Percentiles rank a stretch among this genome's conserved stretches.
phyloP scores from a whole-genome alignment of 179 eudicot species.

The Silene noctiflora region DNA sequence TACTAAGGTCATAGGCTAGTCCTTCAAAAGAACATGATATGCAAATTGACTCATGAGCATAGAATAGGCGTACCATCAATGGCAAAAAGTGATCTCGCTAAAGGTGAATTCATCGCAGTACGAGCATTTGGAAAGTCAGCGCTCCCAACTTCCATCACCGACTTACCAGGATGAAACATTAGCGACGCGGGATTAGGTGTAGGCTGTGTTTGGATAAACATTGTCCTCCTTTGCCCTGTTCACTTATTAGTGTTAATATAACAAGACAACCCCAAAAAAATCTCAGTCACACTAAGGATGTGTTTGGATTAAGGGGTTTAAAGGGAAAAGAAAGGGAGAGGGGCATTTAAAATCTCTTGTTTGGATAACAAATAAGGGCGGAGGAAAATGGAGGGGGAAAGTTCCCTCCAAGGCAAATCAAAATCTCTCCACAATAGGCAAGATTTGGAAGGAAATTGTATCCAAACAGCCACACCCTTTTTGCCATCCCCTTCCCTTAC shows the following conservation, averaged over 20 bases:
- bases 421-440: too few relatives aligned
- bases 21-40: too few relatives aligned
- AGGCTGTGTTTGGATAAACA: constrained; percentile 90
- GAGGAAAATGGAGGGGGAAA: too few relatives aligned
- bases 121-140: constrained; percentile 92
- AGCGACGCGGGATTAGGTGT: constrained; percentile 90
- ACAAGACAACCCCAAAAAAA: neutral
- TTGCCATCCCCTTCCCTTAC: too few relatives aligned
- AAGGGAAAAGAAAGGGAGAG: too few relatives aligned
- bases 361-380: too few relatives aligned
- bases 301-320: too few relatives aligned
- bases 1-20: neutral
- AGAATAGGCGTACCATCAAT: constrained; percentile 59
- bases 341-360: too few relatives aligned
- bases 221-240: constrained; percentile 78
- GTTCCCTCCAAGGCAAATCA: too few relatives aligned
- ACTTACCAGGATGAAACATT: constrained; percentile 88
- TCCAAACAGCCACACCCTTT: too few relatives aligned
- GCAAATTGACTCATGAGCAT: neutral
- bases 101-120: constrained; percentile 82
- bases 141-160: constrained; percentile 88
- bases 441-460: too few relatives aligned
- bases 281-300: too few relatives aligned
- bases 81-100: constrained; percentile 75
- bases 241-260: constrained; percentile 6